These are phyloP conservation scores for Teratosphaeriaceae sp. DNA, from an alignment of 2,329 filamentous ascomycete species.

Conservation along the genomic window DNA sequence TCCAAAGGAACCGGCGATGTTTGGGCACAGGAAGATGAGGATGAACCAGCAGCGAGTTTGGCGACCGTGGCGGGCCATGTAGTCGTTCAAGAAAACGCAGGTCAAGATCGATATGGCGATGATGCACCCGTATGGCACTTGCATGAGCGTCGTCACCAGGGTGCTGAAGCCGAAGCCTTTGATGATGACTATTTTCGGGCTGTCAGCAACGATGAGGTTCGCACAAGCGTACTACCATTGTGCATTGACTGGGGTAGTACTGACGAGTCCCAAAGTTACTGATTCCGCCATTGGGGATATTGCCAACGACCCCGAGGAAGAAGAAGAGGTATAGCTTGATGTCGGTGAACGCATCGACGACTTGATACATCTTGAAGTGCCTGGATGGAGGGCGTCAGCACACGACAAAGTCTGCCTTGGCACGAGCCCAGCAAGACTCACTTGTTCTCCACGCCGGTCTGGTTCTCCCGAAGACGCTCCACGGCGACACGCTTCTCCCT, in stretches of 20 bases:
- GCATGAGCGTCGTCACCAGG: constrained; percentile 48
- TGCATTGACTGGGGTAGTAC: no score
- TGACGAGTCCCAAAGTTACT: constrained; percentile 52
- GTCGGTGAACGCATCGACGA: constrained; percentile 51
- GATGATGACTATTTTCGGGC: no score
- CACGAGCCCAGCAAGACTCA: constrained; percentile 36
- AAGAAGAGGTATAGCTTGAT: constrained; percentile 56
- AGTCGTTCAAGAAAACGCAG: constrained; percentile 44
- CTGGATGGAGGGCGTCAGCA: constrained; percentile 41
- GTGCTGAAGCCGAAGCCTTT: constrained; percentile 51
- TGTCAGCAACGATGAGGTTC: no score
- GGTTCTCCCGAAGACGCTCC: constrained; percentile 49
- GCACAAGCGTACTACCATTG: no score
- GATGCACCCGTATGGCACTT: constrained; percentile 45
- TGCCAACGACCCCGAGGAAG: constrained; percentile 44
- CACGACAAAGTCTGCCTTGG: no score
- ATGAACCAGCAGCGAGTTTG: constrained; percentile 41
- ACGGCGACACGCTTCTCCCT: constrained; percentile 51
- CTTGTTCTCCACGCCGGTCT: constrained; percentile 52
- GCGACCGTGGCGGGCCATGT: constrained; percentile 20
- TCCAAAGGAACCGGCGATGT: constrained; percentile 53
- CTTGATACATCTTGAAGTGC: constrained; percentile 48
- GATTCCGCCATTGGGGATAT: constrained; percentile 52
- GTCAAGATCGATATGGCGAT: constrained; percentile 45
- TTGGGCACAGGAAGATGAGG: constrained; percentile 52